Conservation (phyloP, 2,329 filamentous ascomycete species). For the Fonsecaea multimorphosa region DNA sequence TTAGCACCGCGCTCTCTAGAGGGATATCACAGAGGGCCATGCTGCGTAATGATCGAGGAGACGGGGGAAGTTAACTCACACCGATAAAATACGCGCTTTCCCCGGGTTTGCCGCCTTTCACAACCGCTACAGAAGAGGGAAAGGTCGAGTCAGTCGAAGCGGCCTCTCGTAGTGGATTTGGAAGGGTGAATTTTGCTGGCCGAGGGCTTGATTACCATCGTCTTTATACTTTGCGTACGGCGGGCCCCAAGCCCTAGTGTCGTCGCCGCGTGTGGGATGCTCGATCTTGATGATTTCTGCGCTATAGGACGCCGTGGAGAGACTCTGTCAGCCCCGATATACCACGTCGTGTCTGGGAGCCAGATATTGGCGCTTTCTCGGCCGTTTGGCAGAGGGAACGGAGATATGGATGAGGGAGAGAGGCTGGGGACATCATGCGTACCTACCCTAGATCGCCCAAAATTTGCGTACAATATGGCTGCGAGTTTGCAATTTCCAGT, state of each 20-base stretch:
- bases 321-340: conserved; percentile 7
- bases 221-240: conserved; percentile 82
- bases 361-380: too few relatives aligned
- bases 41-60: not conserved
- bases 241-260: conserved; percentile 95
- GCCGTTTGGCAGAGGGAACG: not conserved
- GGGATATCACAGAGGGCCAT: not conserved
- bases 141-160: not conserved
- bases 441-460: conserved; percentile 90
- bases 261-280: conserved; percentile 87
- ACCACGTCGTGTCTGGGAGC: too few relatives aligned
- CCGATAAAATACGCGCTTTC: conserved; percentile 95
- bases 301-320: conserved; percentile 54
- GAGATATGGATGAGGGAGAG: not conserved
- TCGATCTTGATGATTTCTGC: conserved; percentile 98
- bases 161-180: not conserved
- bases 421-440: conserved; percentile 34
- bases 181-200: not conserved
- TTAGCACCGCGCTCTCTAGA: not conserved
- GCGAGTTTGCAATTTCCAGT: conserved; percentile 20
- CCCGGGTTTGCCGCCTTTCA: conserved; percentile 61
- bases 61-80: conserved; percentile 59
- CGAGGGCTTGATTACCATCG: conserved; percentile 57
- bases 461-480: conserved; percentile 98
- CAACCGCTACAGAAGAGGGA: conserved; percentile 13